Conservation (phyloP, 495 filamentous ascomycete species). For the Choiromyces venosus region DNA sequence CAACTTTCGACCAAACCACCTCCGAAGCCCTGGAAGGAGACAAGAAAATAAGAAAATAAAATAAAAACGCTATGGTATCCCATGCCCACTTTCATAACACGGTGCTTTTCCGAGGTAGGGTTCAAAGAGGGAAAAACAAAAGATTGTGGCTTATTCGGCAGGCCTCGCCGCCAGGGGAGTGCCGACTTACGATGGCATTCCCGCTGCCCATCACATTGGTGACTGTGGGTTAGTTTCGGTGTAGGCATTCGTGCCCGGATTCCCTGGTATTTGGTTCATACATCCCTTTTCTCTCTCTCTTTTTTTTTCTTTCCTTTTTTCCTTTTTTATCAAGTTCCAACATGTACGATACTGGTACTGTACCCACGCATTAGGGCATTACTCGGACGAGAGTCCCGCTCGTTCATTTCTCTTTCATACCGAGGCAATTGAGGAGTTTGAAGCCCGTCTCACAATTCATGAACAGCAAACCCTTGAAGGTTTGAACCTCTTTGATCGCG, state of each 20-base stretch:
- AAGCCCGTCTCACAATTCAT: constrained; percentile 21
- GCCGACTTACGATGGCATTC: constrained; percentile 26
- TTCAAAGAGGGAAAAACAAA: constrained; percentile 18
- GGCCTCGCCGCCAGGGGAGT: constrained; percentile 24
- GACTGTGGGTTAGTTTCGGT: constrained; percentile 18
- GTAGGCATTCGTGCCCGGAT: not conserved
- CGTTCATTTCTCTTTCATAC: not conserved
- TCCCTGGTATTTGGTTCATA: constrained; percentile 19
- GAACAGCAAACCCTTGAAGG: constrained; percentile 23
- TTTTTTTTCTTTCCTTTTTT: not conserved
- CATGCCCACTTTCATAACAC: not conserved
- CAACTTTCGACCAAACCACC: not conserved
- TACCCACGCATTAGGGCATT: not conserved
- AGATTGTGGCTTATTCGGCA: constrained; percentile 25
- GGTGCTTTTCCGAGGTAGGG: constrained; percentile 6
- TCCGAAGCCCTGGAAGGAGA: not conserved
- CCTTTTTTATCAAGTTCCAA: not conserved
- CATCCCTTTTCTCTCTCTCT: not conserved
- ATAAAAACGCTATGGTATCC: not conserved
- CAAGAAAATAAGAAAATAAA: not conserved
- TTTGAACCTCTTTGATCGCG: not conserved
- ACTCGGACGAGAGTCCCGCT: not conserved
- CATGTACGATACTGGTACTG: not conserved
- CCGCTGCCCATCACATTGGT: constrained; percentile 33
- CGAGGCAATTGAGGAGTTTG: constrained; percentile 7